Percentiles rank a stretch among this genome's conserved stretches.
These are phyloP conservation scores for Candida krabiensis DNA, from an alignment of 805 yeast species.

Conservation along the genomic window DNA sequence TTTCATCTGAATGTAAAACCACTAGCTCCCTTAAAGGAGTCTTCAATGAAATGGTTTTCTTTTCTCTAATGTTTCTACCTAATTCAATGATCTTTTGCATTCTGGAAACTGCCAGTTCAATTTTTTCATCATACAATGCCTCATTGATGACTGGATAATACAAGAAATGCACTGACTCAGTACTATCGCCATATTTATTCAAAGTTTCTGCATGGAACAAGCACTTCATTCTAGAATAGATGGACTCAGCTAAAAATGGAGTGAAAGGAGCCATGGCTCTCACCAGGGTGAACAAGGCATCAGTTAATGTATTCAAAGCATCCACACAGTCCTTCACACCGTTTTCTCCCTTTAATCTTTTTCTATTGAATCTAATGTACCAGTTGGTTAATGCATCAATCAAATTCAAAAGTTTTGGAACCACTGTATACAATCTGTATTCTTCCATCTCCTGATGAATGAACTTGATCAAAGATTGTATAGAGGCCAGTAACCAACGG, in stretches of 20 bases:
- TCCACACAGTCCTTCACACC: conserved; percentile 81
- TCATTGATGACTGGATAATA: conserved; percentile 82
- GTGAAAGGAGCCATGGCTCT: conserved; percentile 99
- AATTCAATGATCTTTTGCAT: conserved; percentile 97
- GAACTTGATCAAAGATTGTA: conserved; percentile 83
- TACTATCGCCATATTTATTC: conserved; percentile 50
- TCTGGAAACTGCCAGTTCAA: conserved; percentile 86
- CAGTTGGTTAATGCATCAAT: conserved; percentile 96
- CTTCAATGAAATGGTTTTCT: conserved; percentile 89
- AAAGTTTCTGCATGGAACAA: conserved; percentile 62
- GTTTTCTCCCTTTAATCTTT: conserved; percentile 94
- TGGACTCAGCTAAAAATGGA: conserved; percentile 90
- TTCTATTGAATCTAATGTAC: conserved; percentile 98
- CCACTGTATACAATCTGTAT: conserved; percentile 93
- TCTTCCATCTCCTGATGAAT: conserved; percentile 88
- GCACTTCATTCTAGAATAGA: conserved; percentile 72
- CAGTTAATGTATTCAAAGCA: conserved; percentile 89
- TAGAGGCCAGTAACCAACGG: conserved; percentile 94
- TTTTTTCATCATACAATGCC: conserved; percentile 76
- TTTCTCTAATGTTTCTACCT: conserved; percentile 96
- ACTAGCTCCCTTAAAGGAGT: conserved; percentile 90
- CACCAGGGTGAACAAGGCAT: conserved; percentile 81
- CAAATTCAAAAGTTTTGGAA: conserved; percentile 83
- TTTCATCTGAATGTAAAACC: conserved; percentile 76
- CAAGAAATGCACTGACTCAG: conserved; percentile 90